Conservation (phyloP, 208 protist species). For the Crithidia sp. region DNA sequence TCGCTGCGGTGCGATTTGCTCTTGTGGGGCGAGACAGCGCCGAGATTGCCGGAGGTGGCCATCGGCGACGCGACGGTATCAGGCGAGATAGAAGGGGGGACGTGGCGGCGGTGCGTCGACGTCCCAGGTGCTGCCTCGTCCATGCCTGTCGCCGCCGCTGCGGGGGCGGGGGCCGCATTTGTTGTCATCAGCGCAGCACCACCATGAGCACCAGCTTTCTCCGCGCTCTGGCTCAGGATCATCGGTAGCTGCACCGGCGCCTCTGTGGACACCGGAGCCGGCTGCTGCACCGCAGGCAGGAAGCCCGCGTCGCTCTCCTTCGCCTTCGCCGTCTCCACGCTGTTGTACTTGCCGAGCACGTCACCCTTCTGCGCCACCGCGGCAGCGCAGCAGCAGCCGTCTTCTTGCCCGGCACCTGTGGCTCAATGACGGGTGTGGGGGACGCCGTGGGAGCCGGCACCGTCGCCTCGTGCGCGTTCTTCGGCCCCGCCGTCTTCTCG, state of each 20-base stretch:
- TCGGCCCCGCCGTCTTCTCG: neutral
- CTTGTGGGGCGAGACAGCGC: neutral
- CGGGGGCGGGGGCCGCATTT: neutral
- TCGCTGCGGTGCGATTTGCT: neutral
- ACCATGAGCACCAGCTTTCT: neutral
- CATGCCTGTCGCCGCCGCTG: neutral
- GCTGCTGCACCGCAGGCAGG: neutral
- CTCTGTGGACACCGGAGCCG: neutral
- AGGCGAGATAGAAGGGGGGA: neutral
- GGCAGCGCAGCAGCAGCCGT: neutral
- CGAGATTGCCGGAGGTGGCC: neutral
- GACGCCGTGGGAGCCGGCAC: neutral
- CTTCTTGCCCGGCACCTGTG: neutral
- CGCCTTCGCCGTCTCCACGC: slow-evolving; percentile 5
- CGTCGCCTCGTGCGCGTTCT: slow-evolving; percentile 2
- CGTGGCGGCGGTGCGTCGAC: neutral
- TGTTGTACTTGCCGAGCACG: neutral
- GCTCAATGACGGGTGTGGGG: neutral
- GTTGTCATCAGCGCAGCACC: neutral
- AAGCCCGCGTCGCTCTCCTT: slow-evolving; percentile 6
- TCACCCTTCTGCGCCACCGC: neutral
- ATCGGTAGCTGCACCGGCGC: slow-evolving; percentile 28
- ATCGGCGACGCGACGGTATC: neutral
- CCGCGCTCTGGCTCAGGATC: slow-evolving; percentile 8
- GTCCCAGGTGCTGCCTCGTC: neutral